Evolutionary conservation across 495 filamentous ascomycete genomes (phyloP).

Genomic region (Friedmanniomyces simplex): DNA sequence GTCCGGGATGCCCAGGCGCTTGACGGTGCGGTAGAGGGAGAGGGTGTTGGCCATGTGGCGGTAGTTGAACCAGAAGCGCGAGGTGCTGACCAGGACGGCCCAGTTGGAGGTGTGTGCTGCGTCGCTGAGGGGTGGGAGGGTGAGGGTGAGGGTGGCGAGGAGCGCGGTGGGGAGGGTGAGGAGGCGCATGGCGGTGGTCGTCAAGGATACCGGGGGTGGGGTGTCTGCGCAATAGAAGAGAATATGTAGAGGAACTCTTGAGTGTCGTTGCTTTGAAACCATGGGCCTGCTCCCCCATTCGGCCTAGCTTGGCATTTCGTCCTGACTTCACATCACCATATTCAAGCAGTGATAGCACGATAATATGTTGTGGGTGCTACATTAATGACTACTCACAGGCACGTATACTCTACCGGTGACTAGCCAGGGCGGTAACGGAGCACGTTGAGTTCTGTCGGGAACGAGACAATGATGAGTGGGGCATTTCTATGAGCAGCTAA

Average conservation of each 20-base stretch:
- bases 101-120: constrained; percentile 95
- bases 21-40: constrained; percentile 95
- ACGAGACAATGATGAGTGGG: too few relatives aligned
- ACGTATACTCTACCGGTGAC: too few relatives aligned
- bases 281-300: neutral
- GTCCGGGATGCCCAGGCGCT: constrained; percentile 94
- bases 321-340: neutral
- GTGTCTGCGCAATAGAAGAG: too few relatives aligned
- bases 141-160: constrained; percentile 12
- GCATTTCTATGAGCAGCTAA: too few relatives aligned
- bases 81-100: constrained; percentile 97
- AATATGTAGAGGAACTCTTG: too few relatives aligned
- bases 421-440: too few relatives aligned
- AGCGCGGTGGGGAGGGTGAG: constrained; percentile 5
- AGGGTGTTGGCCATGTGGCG: constrained; percentile 96
- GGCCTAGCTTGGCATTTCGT: neutral
- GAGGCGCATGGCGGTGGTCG: constrained; percentile 14
- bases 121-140: constrained; percentile 36
- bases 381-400: too few relatives aligned
- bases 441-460: too few relatives aligned
- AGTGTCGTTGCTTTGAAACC: too few relatives aligned
- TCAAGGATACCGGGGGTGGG: too few relatives aligned
- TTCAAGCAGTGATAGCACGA: neutral
- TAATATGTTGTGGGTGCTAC: too few relatives aligned
- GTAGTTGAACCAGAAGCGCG: constrained; percentile 99